Base-by-base conservation (phyloP, 2,329 filamentous ascomycete genomes). In the Ophiocordyceps unilateralis region DNA sequence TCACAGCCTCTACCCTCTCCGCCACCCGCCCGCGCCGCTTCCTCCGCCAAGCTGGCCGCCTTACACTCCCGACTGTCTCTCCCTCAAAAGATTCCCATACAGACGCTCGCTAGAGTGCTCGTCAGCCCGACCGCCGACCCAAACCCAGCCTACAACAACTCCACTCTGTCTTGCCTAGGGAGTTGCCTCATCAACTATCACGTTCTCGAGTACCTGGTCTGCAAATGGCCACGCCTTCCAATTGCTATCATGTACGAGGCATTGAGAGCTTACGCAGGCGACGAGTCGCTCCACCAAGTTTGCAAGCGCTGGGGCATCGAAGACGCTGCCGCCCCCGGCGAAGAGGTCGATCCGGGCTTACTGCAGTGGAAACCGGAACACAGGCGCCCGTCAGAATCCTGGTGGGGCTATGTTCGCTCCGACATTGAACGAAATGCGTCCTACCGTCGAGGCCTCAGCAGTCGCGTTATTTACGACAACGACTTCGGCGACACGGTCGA, bases 261-360 rank as follows among this genome's bases (percentile, higher is more conserved):
- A 26, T 80, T 93, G 67, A 80, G 82, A 54, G 87, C 84, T 40
- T 96, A 86, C 58, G 73, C 80, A 40, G 91, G 91, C 5, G 72
- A 76, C 6, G 75, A 78, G 50, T 78, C 88, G 1, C 70, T 96
- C 40, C 68, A 79, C 42, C 69, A 78, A 19, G 73, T 96, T 50
- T 77, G 83, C 15, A 68, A 72, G 48, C 83, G 91, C 64, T 98
- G 91, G 91, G 91, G 91, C 63, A 78, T 96, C 15, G 89, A 96
- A 59, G 65, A 70, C 38, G 89, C 85, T n/a, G 84, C 83, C 11
- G 81, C 78, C 19, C 91, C 91, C 1, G 91, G 89, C 41, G 76
- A 76, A 46, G 89, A 96, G 64, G 88, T 96, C 44, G 91, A 98
- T 58, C 81, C 88, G 0, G 91, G 89, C 6, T 68, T 93, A 43